Base-by-base conservation (phyloP, 305 asterid genomes). In the Lippia alba region DNA sequence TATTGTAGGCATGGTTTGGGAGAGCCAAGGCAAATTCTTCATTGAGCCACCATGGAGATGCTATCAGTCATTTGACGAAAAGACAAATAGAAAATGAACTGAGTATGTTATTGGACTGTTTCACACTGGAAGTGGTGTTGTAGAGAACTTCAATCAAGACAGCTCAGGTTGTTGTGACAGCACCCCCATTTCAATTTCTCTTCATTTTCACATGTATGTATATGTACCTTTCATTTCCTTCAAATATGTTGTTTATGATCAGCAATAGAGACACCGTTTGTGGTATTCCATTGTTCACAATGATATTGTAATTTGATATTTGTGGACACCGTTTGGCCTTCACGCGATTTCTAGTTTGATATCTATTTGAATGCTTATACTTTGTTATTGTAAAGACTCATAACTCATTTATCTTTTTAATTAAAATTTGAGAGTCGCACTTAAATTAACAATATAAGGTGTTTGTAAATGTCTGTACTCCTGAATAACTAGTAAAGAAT, bases 1-100 rank as follows among this genome's bases (percentile, higher is more conserved):
- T 65, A n/a, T n/a, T 77, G 44, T 76, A 91, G 99, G 97, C 92
- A 60, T 94, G 99, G 99, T 94, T 85, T 69, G 81, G 97, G 83
- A 85, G 99, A 89, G 90, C 88, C n/a, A n/a, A n/a, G n/a, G 90
- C 90, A 69, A n/a, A 94, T 82, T 85, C 84, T 82, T 84, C 95
- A 58, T 66, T 90, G 85, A 86, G 86, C 55, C 84, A 84, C 74
- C 78, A 78, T 72, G 83, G 80, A 77, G n/a, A 90, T 69, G 94
- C 97, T 54, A 67, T 80, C 53, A 78, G 53, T 57, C 97, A 91
- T 86, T 84, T 88, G 73, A 84, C 63, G 50, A 91, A 85, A 85
- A 79, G 79, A 70, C 96, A 85, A 79, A 91, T 91, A 74, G 83
- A 88, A 66, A 80, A 75, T 69, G 97, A 94, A 76, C 75, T 88